Base-by-base conservation (phyloP, 345 rosid genomes). In the Acer saccharum region DNA sequence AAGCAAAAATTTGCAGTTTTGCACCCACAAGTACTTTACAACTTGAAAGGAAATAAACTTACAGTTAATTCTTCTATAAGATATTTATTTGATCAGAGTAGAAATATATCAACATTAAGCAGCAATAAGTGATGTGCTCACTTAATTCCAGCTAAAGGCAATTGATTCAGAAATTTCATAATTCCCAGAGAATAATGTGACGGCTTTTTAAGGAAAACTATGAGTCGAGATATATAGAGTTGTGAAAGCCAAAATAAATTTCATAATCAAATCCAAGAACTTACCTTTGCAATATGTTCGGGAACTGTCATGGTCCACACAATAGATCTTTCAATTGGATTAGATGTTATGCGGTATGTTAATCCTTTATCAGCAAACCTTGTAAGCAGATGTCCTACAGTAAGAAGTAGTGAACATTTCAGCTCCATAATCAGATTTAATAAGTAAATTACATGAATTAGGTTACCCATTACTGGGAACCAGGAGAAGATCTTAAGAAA, bases 351-450 rank as follows among this genome's bases (percentile, higher is more conserved):
- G 11, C 90, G 91, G 78, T 84, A 89, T 8, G 85, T 73, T 84
- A 92, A 82, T 78, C 97, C 95, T 81, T 96, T 96, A 60, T 96
- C 98, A 54, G 92, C 81, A 79, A 96, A 92, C 84, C 90, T 88
- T 65, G 95, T 84, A 67, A 96, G 95, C 81, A 94, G 86, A 86
- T 87, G 92, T 60, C 98, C 99, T 96, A 82, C 64, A 84, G 68
- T 69, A 74, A 80, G 52, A 73, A 76, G 81, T 74, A 69, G 61
- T 74, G 79, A 74, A 64, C 58, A 77, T 80, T 72, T 79, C 84
- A 83, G 74, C 71, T 77, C 67, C 62, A 78, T 43, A 43, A 68
- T 50, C 66, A 65, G 50, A 50, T 69, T 21, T 63, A 23, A 66
- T 29, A 57, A 54, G 48, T 29, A 75, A 75, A 68, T 55, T 52